Conservation (phyloP, 176 grass and related monocot species). For the Paspalum vaginatum region DNA sequence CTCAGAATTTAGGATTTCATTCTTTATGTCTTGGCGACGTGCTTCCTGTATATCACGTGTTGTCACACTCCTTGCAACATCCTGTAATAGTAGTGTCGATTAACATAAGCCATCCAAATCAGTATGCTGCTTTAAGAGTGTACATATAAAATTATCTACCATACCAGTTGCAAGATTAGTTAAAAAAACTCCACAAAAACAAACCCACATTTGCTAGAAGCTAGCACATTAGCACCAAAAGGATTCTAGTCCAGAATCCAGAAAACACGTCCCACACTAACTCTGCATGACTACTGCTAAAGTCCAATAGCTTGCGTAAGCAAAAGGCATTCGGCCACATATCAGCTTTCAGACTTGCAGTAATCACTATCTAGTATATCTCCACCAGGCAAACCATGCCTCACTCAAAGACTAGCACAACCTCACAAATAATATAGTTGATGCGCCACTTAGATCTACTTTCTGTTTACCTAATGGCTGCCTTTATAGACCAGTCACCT, state of each 20-base stretch:
- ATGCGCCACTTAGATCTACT: too few relatives aligned
- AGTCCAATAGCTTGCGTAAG: background rate
- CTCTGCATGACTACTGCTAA: conserved; percentile 1
- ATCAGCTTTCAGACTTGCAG: conserved; percentile 10
- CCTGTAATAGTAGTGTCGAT: conserved; percentile 51
- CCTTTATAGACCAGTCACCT: too few relatives aligned
- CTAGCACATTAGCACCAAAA: conserved; percentile 3
- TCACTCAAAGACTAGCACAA: conserved; percentile 28
- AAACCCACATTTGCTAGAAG: background rate
- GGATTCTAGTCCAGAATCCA: background rate
- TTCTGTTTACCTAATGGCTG: too few relatives aligned
- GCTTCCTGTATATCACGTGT: conserved; percentile 87
- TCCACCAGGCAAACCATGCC: background rate
- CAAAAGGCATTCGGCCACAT: conserved; percentile 2
- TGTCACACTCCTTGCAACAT: conserved; percentile 93
- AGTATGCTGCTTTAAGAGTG: conserved; percentile 9
- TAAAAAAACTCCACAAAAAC: background rate
- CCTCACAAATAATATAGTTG: conserved; percentile 6
- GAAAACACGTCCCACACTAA: background rate
- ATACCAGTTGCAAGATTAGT: background rate
- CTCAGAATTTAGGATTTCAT: conserved; percentile 97
- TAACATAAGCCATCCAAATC: conserved; percentile 24
- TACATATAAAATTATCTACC: background rate
- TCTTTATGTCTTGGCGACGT: conserved; percentile 86
- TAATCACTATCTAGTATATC: background rate